Evolutionary conservation across 108 stramenopile genomes (phyloP), one percentile per base, ranked within the genome.

Genomic region (Nannochloropsis salina): DNA sequence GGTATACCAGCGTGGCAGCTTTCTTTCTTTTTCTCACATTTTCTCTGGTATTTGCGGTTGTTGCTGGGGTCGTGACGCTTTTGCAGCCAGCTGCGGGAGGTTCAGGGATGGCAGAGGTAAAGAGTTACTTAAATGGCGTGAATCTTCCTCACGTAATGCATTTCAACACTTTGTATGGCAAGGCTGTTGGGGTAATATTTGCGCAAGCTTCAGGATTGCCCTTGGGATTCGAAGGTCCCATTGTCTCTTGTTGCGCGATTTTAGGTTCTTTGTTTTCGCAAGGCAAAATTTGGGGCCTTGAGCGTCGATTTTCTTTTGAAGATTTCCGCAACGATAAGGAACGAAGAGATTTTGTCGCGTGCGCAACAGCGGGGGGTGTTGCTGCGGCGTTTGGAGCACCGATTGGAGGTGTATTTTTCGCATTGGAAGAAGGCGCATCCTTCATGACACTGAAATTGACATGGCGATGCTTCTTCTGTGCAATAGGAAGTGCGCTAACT

Each of bases 311-410:
- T 5, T 31, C 41, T 44, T 84, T 11, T 44, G 61, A 74, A 74
- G 61, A 74, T 44, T 94, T 94, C 86, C 43, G 92, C 0, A 93
- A 83, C 83, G 94, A 94, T 88, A 83, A 86, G 2, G 93, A 92
- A 80, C 87, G 93, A 79, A 91, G 95, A 5, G 93, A 95, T 85
- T 89, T 95, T 12, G 91, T 95, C 40, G 90, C 90, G 44, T 93
- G 94, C 81, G 95, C 94, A 22, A 93, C 94, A 8, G 93, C 94
- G 0, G 93, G 90, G 9, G 95, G 95, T 15, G 94, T 96, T 85
- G 93, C 95, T 1, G 92, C 94, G 15, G 93, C 94, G 11, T 96
- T 96, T 90, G 93, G 94, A 41, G 94, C 95, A 8, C 95, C 95
- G 8, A 92, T 96, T 79, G 95, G 95, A 15, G 95, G 95, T 18